phyloP scores from a whole-genome alignment of 768 basidiomycete species.

The Candolleomyces efflorescens region DNA sequence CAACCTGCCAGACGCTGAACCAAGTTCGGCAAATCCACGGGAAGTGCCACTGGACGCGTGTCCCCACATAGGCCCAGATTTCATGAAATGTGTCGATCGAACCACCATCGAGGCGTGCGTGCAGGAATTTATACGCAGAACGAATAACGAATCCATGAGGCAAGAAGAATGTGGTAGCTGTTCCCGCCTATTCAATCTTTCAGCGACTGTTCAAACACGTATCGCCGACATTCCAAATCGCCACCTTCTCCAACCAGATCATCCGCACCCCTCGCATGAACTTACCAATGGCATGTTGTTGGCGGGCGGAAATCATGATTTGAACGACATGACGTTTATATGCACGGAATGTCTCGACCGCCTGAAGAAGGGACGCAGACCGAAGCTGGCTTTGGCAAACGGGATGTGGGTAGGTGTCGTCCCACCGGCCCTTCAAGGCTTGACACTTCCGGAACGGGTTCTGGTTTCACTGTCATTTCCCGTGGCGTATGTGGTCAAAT shows the following conservation, averaged over 20 bases:
- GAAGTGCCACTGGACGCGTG: too few species aligned
- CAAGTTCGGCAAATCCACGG: too few species aligned
- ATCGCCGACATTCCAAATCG: neutral
- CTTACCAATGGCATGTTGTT: constrained; percentile 4
- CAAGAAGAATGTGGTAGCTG: neutral
- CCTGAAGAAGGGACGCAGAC: constrained; percentile 8
- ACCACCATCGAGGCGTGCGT: neutral
- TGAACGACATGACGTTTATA: neutral
- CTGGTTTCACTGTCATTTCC: constrained; percentile 29
- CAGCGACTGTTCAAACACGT: neutral
- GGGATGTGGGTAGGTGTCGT: constrained; percentile 34
- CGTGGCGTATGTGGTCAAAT: constrained; percentile 29
- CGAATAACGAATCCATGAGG: neutral
- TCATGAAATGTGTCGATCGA: neutral
- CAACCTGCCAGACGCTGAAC: too few species aligned
- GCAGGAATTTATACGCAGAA: neutral
- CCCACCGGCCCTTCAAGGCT: constrained; percentile 19
- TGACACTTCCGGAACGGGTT: constrained; percentile 32
- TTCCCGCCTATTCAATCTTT: neutral
- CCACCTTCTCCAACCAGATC: too few species aligned
- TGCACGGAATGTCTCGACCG: constrained; percentile 9
- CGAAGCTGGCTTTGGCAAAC: constrained; percentile 29
- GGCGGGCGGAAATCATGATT: neutral
- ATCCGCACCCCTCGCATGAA: too few species aligned
- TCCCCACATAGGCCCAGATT: neutral